Percentiles rank a stretch among this genome's conserved stretches.
phyloP scores from a whole-genome alignment of 768 basidiomycete genomes.

The Roridomyces roridus region DNA sequence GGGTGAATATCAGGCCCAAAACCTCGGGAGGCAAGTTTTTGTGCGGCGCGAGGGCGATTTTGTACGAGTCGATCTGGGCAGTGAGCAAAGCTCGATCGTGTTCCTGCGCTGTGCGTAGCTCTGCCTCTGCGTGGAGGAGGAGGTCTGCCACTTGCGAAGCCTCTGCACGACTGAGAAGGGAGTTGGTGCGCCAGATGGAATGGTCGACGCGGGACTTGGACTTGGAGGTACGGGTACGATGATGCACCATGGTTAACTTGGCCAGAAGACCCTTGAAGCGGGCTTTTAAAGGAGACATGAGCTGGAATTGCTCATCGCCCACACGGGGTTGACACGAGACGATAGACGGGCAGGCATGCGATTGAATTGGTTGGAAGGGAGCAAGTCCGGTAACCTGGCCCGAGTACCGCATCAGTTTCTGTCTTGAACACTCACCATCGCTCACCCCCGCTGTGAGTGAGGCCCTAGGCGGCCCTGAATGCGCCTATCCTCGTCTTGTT shows the following conservation, averaged over 20 bases:
- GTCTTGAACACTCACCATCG: not conserved
- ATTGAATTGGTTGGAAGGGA: not conserved
- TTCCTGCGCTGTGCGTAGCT: slow-evolving; percentile 1
- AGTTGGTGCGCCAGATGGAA: slow-evolving; percentile 13
- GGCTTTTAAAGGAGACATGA: slow-evolving; percentile 13
- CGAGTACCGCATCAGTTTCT: too few species aligned
- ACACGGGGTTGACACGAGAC: not conserved
- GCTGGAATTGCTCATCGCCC: slow-evolving; percentile 4
- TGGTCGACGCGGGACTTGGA: slow-evolving; percentile 1
- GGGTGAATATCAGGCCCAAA: slow-evolving; percentile 16
- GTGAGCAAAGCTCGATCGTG: slow-evolving; percentile 2
- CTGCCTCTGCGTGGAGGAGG: slow-evolving; percentile 8
- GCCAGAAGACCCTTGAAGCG: not conserved
- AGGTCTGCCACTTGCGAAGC: slow-evolving; percentile 1
- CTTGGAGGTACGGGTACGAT: not conserved
- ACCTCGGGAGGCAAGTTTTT: slow-evolving; percentile 19
- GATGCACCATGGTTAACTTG: slow-evolving; percentile 13
- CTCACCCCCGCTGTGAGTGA: too few species aligned
- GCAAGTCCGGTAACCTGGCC: too few species aligned
- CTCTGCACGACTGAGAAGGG: slow-evolving; percentile 12
- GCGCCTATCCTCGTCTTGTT: too few species aligned
- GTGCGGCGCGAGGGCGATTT: slow-evolving; percentile 18
- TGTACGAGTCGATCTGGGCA: slow-evolving; percentile 16
- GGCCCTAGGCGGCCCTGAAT: too few species aligned
- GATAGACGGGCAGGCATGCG: slow-evolving; percentile 10